Evolutionary conservation across 2,329 filamentous ascomycete species (phyloP), one percentile per base, ranked within the genome.

Genomic region (Fusarium setosum): DNA sequence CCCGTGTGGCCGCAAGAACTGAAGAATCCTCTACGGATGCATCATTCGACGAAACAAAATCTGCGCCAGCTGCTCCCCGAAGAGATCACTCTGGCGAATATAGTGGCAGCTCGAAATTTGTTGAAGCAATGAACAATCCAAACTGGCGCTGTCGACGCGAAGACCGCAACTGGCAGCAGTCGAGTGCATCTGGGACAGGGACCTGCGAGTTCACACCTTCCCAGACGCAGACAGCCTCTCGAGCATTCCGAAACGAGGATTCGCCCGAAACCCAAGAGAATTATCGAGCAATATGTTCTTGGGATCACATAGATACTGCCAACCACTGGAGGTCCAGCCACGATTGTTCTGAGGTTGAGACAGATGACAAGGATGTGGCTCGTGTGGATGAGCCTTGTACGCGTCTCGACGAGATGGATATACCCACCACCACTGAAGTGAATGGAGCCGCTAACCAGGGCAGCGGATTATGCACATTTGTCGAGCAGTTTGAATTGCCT

Each of bases 71-170:
- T 34, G 10, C 37, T 20, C 31, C 37, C 11, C 51, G 65, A 10
- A 61, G 50, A 41, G 61, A 72, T 2, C 32, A 61, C 17, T 59
- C 58, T 12, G 71, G 68, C 10, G 73, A 74, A 2, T 42, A 59
- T 6, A 59, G 53, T 11, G 8, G 49, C 7, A 54, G 37, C 21
- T 72, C 68, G 23, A 75, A 71, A 38, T 71, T 73, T 35, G 48
- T 59, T 8, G 72, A 76, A 58, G 76, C 76, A 21, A 73, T 79
- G 72, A 75, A 70, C 21, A 77, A 79, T 24, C 75, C 75, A 13
- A 70, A 79, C 47, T 79, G 76, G 76, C 73, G 76, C 29, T 65
- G 61, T 24, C 75, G 76, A 29, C 58, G 64, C 10, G 62, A 65
- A 9, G 54, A 62, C 4, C 51, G 42, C 17, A 51, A 44, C 15